Conservation (phyloP, 257 asterid species). For the Ehretia macrophylla region DNA sequence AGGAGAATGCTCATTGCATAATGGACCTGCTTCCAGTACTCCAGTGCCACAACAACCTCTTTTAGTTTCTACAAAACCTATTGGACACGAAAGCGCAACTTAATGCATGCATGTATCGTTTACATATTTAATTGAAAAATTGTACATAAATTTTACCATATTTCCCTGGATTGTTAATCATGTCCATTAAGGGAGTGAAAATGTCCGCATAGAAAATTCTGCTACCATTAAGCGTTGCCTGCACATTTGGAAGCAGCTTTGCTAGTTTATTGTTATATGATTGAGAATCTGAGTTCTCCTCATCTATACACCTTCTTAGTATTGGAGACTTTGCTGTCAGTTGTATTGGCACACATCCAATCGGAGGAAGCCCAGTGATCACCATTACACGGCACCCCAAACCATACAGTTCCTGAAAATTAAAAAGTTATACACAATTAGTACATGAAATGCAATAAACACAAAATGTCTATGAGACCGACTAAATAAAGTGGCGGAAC, state of each 20-base stretch:
- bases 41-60: slow-evolving; percentile 72
- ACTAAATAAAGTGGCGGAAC: too few species aligned
- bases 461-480: too few species aligned
- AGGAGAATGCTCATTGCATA: slow-evolving; percentile 34
- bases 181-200: slow-evolving; percentile 42
- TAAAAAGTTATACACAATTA: too few species aligned
- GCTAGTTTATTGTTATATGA: slow-evolving; percentile 46
- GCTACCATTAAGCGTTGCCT: slow-evolving; percentile 42
- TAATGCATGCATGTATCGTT: too few species aligned
- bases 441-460: too few species aligned
- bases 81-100: slow-evolving; percentile 1
- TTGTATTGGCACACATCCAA: slow-evolving; percentile 69
- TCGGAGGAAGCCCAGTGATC: slow-evolving; percentile 66
- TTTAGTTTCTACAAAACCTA: slow-evolving; percentile 47
- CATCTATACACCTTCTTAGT: slow-evolving; percentile 31
- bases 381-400: slow-evolving; percentile 58
- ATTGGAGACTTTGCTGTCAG: slow-evolving; percentile 37
- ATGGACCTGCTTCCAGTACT: slow-evolving; percentile 52
- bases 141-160: too few species aligned
- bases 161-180: slow-evolving; percentile 48
- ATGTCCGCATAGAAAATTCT: slow-evolving; percentile 43
- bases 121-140: too few species aligned
- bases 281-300: slow-evolving; percentile 47
- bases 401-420: slow-evolving; percentile 36
- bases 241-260: slow-evolving; percentile 32